Conservation (phyloP, 2,329 filamentous ascomycete genomes). For the Atkinsonella texensis region DNA sequence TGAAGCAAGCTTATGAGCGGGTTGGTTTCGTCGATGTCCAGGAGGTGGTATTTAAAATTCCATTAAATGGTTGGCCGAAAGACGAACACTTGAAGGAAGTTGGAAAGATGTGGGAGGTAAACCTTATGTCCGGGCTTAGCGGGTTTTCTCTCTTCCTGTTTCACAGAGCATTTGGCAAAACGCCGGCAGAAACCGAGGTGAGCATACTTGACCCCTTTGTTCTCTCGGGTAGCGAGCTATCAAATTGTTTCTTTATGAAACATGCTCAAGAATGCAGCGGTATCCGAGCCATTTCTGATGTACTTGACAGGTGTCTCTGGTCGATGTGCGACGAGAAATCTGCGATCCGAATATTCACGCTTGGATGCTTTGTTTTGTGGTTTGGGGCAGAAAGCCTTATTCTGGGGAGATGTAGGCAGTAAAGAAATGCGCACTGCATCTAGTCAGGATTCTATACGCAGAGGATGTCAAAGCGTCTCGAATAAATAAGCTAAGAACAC, state of each 20-base stretch:
- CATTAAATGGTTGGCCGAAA: conserved; percentile 42
- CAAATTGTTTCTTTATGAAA: no score
- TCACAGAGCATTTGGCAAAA: conserved; percentile 27
- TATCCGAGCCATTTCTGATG: background rate
- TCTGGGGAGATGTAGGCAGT: conserved; percentile 16
- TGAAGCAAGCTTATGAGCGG: conserved; percentile 28
- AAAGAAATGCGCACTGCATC: background rate
- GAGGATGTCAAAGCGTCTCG: no score
- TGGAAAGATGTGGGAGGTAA: conserved; percentile 33
- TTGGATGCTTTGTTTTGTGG: conserved; percentile 36
- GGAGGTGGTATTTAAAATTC: conserved; percentile 40
- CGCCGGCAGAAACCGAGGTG: conserved; percentile 37
- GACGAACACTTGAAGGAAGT: conserved; percentile 30
- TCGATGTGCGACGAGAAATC: conserved; percentile 36
- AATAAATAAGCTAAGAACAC: no score
- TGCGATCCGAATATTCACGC: conserved; percentile 34
- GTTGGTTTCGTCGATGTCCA: conserved; percentile 45
- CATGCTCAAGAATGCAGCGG: no score
- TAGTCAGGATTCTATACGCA: background rate
- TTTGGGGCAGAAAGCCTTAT: conserved; percentile 38
- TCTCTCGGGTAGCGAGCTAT: background rate
- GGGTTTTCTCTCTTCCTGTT: conserved; percentile 31
- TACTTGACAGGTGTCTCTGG: conserved; percentile 29
- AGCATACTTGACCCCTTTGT: conserved; percentile 7
- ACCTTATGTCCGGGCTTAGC: conserved; percentile 30